Base-by-base conservation (phyloP, 768 basidiomycete genomes). In the Mrakia gelida region DNA sequence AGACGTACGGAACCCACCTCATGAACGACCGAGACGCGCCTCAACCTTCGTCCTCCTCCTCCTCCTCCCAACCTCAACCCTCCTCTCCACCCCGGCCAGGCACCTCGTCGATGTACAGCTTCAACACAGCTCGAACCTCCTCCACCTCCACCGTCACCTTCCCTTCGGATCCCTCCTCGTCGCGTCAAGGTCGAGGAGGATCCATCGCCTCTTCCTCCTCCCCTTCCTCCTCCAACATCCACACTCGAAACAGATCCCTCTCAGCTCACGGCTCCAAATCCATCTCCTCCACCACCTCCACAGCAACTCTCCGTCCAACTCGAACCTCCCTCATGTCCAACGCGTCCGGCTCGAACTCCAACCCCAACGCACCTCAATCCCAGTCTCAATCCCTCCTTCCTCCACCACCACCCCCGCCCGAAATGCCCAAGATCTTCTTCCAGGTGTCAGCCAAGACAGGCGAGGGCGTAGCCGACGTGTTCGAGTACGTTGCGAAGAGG, bases 401-500 rank as follows among this genome's bases (percentile, higher is more conserved):
- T 79, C 80, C 79, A 77, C 74, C 77, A 67, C 45, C 49, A 30
- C 62, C 49, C 2, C 88, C 86, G 0, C 89, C 89, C 43, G 86
- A 83, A 1, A 88, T 90, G 4, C 90, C 91, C 0, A 88, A 86
- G 82, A 84, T 92, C 16, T 92, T 92, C 83, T 90, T 91, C 81
- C 89, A 91, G 7, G 63, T 52, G 9, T 91, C 90, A 0, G 92
- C 92, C 3, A 92, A 92, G 84, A 92, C 91, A 6, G 92, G 92
- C 0, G 87, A 88, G 52, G 90, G 91, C 11, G 91, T 93, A 0
- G 71, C 82, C 0, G 90, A 90, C 0, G 90, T 92, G n/a, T 94
- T 93, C 81, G 90, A 89, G 82, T 92, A 92, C 81, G 86, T 94
- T 61, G 91, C 89, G 6, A 81, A 84, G 71, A 86, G 92, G 38